Evolutionary conservation across 2,329 filamentous ascomycete genomes (phyloP), one percentile per base, ranked within the genome.

Genomic region (Chaetomium olivaceum): DNA sequence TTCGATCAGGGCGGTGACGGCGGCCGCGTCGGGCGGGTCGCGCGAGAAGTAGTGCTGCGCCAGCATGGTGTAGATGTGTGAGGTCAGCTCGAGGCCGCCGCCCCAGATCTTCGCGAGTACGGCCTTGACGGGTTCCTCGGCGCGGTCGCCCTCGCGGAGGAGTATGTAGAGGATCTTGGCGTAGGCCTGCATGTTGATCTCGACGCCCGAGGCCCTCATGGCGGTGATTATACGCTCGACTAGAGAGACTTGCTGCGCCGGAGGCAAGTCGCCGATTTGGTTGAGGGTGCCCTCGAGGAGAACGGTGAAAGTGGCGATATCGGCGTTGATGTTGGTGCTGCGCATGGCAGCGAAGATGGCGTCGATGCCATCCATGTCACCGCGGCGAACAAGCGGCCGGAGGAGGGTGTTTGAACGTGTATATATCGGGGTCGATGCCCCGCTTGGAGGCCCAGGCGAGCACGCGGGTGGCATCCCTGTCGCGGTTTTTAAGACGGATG

Each of bases 11-110:
- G 76, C 74, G 46, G 86, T 82, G n/a, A 91, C 82, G 16, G 85
- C 84, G 1, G 78, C 76, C 33, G 91, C 77, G 70, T 90, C 82
- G 0, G 88, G 87, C 2, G 86, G 85, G 1, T 77, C 67, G 59
- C 81, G 82, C 9, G 80, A 72, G 73, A 93, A 89, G 74, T 89
- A 89, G 73, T 90, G 82, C 55, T 89, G 85, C 55, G 91, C 80
- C 23, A 95, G 83, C 72, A 89, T 90, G 27, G 91, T 93, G 79
- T 91, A 91, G 72, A 92, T 90, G 71, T 92, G 84, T 1, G 86
- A 77, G 4, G 85, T 85, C 2, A 87, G 81, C 57, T 81, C 74
- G 52, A 89, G 72, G 23, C 83, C 82, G 27, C 80, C 77, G 6
- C 73, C 70, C 59, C 79, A 77, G 83, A 95, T 90, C 74, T 89